A percentile compares a stretch with the other conserved stretches of the same genome.
These are phyloP conservation scores for Tolypocladium ovalisporum DNA, from an alignment of 2,329 filamentous ascomycete genomes.

Conservation along the genomic window DNA sequence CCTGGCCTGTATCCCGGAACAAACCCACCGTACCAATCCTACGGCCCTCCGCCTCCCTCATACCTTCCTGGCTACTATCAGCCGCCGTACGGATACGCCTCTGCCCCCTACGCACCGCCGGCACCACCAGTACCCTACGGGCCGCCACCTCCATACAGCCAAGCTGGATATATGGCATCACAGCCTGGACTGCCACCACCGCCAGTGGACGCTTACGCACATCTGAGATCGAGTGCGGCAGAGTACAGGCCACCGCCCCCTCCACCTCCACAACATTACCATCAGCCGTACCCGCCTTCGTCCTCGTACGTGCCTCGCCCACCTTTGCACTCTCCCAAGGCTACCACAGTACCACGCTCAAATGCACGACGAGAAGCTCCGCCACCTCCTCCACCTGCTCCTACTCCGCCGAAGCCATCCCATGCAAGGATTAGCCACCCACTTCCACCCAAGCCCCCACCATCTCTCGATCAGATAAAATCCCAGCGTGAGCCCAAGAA, in stretches of 20 bases:
- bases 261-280: neutral
- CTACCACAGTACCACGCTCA: neutral
- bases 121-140: neutral
- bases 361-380: slow-evolving; percentile 2
- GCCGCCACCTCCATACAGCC: neutral
- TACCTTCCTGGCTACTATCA: slow-evolving; percentile 15
- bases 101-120: slow-evolving; percentile 4
- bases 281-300: neutral
- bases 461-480: slow-evolving; percentile 15
- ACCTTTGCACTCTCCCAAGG: neutral
- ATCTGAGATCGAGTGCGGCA: neutral
- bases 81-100: slow-evolving; percentile 10
- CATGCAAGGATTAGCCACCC: slow-evolving; percentile 9
- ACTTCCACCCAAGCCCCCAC: slow-evolving; percentile 21
- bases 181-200: slow-evolving; percentile 6
- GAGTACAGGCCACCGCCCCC: slow-evolving; percentile 1
- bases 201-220: slow-evolving; percentile 1
- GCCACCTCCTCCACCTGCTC: neutral
- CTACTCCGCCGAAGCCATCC: slow-evolving; percentile 5
- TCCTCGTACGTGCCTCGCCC: neutral
- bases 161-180: slow-evolving; percentile 3
- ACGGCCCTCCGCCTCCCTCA: slow-evolving; percentile 2
- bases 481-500: slow-evolving; percentile 16
- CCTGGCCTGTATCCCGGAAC: slow-evolving; percentile 4
- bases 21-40: neutral